Evolutionary conservation across 768 basidiomycete species (phyloP).

Genomic region (Dioszegia crocea): DNA sequence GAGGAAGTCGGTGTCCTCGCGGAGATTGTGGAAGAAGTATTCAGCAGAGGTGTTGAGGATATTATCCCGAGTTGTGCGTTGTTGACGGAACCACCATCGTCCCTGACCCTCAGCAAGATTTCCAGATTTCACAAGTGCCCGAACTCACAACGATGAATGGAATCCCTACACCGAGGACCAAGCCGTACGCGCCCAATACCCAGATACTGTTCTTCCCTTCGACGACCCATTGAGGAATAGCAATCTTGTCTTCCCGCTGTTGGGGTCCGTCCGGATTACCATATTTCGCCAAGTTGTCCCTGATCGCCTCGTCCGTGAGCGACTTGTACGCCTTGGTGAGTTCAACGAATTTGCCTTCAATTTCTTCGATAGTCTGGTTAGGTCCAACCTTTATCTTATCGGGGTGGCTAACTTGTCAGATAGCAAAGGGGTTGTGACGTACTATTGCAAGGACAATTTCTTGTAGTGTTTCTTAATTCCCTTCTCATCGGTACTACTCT

Average conservation of each 20-base stretch:
- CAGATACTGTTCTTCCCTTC: conserved; percentile 85
- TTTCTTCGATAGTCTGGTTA: conserved; percentile 80
- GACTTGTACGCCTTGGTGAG: conserved; percentile 98
- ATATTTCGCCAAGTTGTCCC: conserved; percentile 80
- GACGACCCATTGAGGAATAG: conserved; percentile 87
- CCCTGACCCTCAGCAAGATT: conserved; percentile 53
- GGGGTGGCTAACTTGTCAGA: conserved; percentile 68
- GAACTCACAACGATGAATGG: conserved; percentile 71
- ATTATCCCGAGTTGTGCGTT: conserved; percentile 86
- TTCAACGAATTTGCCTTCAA: conserved; percentile 79
- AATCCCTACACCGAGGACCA: conserved; percentile 80
- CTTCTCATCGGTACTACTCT: conserved; percentile 62
- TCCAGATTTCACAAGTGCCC: background rate
- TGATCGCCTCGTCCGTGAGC: conserved; percentile 90
- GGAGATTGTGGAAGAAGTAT: conserved; percentile 78
- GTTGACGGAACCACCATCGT: conserved; percentile 94
- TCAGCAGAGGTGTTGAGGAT: conserved; percentile 75
- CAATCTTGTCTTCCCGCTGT: conserved; percentile 88
- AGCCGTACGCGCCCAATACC: conserved; percentile 80
- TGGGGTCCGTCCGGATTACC: conserved; percentile 98
- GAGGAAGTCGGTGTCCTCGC: conserved; percentile 69
- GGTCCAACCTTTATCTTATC: conserved; percentile 84
- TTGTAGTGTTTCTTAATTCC: conserved; percentile 96
- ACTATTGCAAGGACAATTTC: conserved; percentile 84
- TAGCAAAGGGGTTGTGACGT: conserved; percentile 23